A percentile compares a stretch with the other conserved stretches of the same genome.
phyloP scores from a whole-genome alignment of 805 yeast genomes.

The Metschnikowia noctiluminum region DNA sequence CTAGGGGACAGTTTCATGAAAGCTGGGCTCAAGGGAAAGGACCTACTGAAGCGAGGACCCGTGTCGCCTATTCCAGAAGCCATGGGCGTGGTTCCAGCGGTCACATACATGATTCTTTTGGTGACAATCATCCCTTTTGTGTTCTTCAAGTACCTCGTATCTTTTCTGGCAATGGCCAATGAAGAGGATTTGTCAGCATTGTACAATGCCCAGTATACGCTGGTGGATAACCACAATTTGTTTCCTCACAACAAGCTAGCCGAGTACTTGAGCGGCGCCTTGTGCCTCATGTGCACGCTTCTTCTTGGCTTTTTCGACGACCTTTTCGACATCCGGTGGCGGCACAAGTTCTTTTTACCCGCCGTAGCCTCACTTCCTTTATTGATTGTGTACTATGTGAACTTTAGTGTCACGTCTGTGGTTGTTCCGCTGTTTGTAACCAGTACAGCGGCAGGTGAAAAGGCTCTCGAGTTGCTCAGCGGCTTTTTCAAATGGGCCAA shows the following conservation, averaged over 20 bases:
- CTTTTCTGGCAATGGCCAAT: conserved; percentile 36
- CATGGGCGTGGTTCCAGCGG: conserved; percentile 86
- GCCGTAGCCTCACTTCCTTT: conserved; percentile 92
- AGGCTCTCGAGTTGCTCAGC: conserved; percentile 20
- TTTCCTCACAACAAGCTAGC: conserved; percentile 84
- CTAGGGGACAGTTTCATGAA: conserved; percentile 64
- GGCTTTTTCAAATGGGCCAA: conserved; percentile 28
- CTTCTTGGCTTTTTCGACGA: conserved; percentile 91
- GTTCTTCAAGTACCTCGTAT: conserved; percentile 68
- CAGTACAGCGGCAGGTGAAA: conserved; percentile 27
- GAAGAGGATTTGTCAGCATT: conserved; percentile 31
- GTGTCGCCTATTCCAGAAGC: conserved; percentile 70
- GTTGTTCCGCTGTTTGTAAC: conserved; percentile 71
- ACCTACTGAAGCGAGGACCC: conserved; percentile 77
- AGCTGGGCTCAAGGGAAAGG: conserved; percentile 83
- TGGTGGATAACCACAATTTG: conserved; percentile 29
- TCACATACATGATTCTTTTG: conserved; percentile 77
- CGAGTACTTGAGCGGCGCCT: conserved; percentile 78
- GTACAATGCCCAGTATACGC: conserved; percentile 33
- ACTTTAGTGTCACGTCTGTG: conserved; percentile 87
- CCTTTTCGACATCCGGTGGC: conserved; percentile 93
- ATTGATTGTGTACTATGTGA: conserved; percentile 86
- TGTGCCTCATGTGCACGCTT: conserved; percentile 80
- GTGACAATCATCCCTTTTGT: conserved; percentile 83
- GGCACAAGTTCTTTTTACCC: conserved; percentile 94